phyloP scores from a whole-genome alignment of 805 yeast genomes.

The Starmera quercuum region DNA sequence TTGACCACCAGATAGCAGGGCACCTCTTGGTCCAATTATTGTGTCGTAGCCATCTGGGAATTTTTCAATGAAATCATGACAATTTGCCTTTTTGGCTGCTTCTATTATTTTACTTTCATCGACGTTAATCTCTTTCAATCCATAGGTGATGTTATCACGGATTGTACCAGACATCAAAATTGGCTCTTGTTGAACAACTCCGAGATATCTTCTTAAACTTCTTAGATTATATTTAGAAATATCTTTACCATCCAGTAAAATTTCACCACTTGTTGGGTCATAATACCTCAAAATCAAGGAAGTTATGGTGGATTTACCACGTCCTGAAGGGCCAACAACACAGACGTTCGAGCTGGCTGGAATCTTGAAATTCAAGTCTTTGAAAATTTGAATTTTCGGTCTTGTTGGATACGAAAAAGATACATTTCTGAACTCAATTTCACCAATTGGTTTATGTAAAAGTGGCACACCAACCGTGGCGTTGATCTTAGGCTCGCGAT shows the following conservation, averaged over 20 bases:
- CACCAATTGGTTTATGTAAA: slow-evolving; percentile 28
- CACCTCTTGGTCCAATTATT: slow-evolving; percentile 57
- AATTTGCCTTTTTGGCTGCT: slow-evolving; percentile 44
- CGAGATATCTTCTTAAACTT: slow-evolving; percentile 48
- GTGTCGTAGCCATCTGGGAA: slow-evolving; percentile 66
- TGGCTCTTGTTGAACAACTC: slow-evolving; percentile 77
- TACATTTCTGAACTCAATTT: slow-evolving; percentile 58
- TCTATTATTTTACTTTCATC: slow-evolving; percentile 44
- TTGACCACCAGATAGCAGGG: slow-evolving; percentile 85
- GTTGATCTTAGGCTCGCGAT: slow-evolving; percentile 62
- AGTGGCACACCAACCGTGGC: slow-evolving; percentile 54
- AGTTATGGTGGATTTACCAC: slow-evolving; percentile 82
- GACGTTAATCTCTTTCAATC: slow-evolving; percentile 32
- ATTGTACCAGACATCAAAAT: slow-evolving; percentile 75
- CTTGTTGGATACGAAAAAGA: slow-evolving; percentile 85
- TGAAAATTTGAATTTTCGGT: slow-evolving; percentile 52
- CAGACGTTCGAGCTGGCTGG: slow-evolving; percentile 56
- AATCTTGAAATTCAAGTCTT: slow-evolving; percentile 40
- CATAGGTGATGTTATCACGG: slow-evolving; percentile 69
- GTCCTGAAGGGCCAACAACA: slow-evolving; percentile 81
- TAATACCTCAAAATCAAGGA: slow-evolving; percentile 53
- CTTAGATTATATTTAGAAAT: slow-evolving; percentile 40
- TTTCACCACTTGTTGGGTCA: slow-evolving; percentile 35
- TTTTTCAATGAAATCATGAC: slow-evolving; percentile 49
- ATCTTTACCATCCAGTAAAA: slow-evolving; percentile 45